A percentile compares a stretch with the other conserved stretches of the same genome.
Evolutionary conservation across 257 asterid genomes (phyloP).

Genomic region (Plantago ovata): DNA sequence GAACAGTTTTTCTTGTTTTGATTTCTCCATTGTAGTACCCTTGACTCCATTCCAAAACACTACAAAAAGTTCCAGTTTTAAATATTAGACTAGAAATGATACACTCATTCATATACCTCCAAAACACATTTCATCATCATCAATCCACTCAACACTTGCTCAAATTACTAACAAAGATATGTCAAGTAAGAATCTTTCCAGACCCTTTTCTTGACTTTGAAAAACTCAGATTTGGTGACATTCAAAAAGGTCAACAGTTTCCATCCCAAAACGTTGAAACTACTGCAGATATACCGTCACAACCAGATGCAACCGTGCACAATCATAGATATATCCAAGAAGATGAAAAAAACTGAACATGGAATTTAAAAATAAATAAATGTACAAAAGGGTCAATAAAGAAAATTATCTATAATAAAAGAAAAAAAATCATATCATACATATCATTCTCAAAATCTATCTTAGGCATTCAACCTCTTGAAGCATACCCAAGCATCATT

Average conservation of each 20-base stretch:
- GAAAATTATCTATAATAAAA: conserved; percentile 2
- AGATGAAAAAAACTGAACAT: neutral
- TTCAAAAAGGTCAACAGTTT: conserved; percentile 10
- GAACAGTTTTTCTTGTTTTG: conserved; percentile 80
- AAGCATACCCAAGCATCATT: conserved; percentile 9
- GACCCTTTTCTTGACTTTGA: conserved; percentile 20
- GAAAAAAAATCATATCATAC: neutral
- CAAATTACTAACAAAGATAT: conserved; percentile 3
- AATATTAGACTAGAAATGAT: neutral
- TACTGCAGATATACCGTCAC: conserved; percentile 11
- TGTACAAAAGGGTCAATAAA: neutral
- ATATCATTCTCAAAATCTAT: neutral
- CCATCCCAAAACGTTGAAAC: neutral
- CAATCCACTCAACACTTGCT: neutral
- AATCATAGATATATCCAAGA: conserved; percentile 5
- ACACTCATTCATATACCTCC: neutral
- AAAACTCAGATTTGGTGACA: neutral
- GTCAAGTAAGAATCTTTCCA: neutral
- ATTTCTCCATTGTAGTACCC: conserved; percentile 95
- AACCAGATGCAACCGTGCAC: conserved; percentile 17
- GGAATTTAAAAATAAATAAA: too few species aligned
- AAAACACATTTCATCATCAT: neutral
- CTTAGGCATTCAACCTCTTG: conserved; percentile 3
- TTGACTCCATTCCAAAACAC: conserved; percentile 75
- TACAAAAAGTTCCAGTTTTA: conserved; percentile 18